Percentiles rank a stretch among this genome's conserved stretches.
Evolutionary conservation across 345 rosid genomes (phyloP).

Genomic region (Raphanus raphanistrum): DNA sequence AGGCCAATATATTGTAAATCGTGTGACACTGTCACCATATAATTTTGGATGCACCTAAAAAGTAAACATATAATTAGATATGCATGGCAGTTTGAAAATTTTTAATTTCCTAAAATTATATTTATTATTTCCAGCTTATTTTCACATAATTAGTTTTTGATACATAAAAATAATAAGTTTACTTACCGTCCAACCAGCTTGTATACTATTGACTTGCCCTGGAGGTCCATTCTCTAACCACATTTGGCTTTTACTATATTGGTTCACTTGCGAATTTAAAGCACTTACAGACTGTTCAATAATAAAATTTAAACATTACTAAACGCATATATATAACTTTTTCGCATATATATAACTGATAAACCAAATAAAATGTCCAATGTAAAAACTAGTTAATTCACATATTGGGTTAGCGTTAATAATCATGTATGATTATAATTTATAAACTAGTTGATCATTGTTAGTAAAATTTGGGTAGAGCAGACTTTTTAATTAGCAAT

Average conservation of each 20-base stretch:
- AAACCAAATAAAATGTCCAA: neutral
- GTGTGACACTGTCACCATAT: conserved; percentile 26
- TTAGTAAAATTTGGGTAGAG: neutral
- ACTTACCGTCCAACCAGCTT: conserved; percentile 35
- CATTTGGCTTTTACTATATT: conserved; percentile 26
- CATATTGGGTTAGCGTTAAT: conserved; percentile 15
- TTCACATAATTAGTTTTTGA: neutral
- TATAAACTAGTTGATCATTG: neutral
- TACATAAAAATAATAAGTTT: neutral
- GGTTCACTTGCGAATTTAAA: conserved; percentile 4
- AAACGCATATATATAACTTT: neutral
- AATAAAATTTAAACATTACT: neutral
- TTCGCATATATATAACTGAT: neutral
- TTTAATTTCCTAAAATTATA: neutral
- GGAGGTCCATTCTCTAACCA: conserved; percentile 32
- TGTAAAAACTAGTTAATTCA: neutral
- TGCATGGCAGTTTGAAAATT: neutral
- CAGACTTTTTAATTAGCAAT: neutral
- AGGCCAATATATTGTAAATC: conserved; percentile 29
- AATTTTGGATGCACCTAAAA: conserved; percentile 29
- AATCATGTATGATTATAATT: conserved; percentile 22
- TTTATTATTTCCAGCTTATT: neutral
- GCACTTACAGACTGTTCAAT: conserved; percentile 17
- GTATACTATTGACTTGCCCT: conserved; percentile 26
- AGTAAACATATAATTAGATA: neutral